Conservation (phyloP, 225 moss, liverwort and hornwort species). For the Physcomitrium patens region DNA sequence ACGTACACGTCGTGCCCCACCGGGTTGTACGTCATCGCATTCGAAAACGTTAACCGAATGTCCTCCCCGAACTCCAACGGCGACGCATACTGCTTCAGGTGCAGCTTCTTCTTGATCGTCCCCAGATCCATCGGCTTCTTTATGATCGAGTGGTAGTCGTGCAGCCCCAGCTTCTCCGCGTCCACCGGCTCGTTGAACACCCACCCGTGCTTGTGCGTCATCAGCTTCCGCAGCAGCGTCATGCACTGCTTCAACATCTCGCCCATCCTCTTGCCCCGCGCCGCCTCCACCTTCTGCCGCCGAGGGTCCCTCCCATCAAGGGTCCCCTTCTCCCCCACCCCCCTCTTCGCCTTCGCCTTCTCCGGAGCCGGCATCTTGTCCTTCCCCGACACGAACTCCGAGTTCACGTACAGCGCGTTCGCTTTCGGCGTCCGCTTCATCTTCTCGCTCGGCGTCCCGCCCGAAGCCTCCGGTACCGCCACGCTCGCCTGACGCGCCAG, state of each 20-base stretch:
- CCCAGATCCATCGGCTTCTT: conserved; percentile 58
- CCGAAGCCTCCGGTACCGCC: conserved; percentile 46
- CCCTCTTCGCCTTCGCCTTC: conserved; percentile 41
- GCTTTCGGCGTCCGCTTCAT: conserved; percentile 69
- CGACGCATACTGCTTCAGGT: conserved; percentile 27
- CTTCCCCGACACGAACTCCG: conserved; percentile 74
- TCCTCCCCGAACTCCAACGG: conserved; percentile 47
- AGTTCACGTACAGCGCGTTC: conserved; percentile 66
- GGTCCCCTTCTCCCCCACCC: too few species aligned
- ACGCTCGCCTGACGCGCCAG: conserved; percentile 66
- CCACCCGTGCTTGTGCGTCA: conserved; percentile 49
- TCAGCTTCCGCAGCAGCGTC: conserved; percentile 33
- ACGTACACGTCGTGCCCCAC: conserved; percentile 39
- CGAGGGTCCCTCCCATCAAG: conserved; percentile 55
- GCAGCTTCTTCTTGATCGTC: conserved; percentile 41
- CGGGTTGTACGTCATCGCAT: conserved; percentile 55
- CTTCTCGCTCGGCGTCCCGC: conserved; percentile 64
- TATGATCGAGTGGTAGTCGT: conserved; percentile 52
- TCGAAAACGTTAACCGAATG: conserved; percentile 43
- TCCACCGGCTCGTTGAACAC: conserved; percentile 61
- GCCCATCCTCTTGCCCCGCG: conserved; percentile 29
- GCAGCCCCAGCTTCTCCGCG: conserved; percentile 51
- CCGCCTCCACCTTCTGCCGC: conserved; percentile 67
- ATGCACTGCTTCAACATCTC: conserved; percentile 46
- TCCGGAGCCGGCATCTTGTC: conserved; percentile 75